Base-by-base conservation (phyloP, 108 stramenopile species). In the Ochromonas danica region DNA sequence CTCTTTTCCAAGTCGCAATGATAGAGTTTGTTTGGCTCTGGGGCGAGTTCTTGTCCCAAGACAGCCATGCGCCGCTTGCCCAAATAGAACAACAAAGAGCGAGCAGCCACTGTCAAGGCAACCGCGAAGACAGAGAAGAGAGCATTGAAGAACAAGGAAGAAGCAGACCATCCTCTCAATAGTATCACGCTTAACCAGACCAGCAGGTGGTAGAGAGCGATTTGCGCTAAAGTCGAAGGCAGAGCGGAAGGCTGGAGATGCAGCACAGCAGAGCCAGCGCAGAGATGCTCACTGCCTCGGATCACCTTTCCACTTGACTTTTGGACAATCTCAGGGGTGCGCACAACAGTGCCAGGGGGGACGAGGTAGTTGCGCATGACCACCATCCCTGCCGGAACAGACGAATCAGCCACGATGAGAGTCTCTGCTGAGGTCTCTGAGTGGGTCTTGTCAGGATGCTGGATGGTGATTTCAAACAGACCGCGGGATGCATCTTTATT, bases 301-400 rank as follows among this genome's bases (percentile, higher is more conserved):
- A 51, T 51, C 6, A 51, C 22, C 45, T 51, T 51, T 14, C 22
- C 22, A 51, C 22, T 51, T 14, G 6, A 14, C 6, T 51, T 51
- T 14, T 51, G 6, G 22, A 22, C 22, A 70, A 70, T 70, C 36
- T 38, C 14, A 14, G 67, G 67, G 6, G 67, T 70, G 6, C 6
- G 40, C 41, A 70, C 67, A 14, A 6, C 22, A 22, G 67, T 14
- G 22, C 67, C 67, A 38, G 67, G 40, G 6, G 67, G 67, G 6
- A 70, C 67, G 6, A 42, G 22, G 22, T 40, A 70, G 22, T 70
- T 70, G 6, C 67, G 36, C 67, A 70, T 70, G n/a, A n/a, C n/a
- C n/a, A n/a, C n/a, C n/a, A n/a, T n/a, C n/a, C n/a, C n/a, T n/a
- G n/a, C n/a, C n/a, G n/a, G n/a, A n/a, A n/a, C n/a, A n/a, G n/a